Base-by-base conservation (phyloP, 805 yeast genomes). In the Yarrowia alimentaria region DNA sequence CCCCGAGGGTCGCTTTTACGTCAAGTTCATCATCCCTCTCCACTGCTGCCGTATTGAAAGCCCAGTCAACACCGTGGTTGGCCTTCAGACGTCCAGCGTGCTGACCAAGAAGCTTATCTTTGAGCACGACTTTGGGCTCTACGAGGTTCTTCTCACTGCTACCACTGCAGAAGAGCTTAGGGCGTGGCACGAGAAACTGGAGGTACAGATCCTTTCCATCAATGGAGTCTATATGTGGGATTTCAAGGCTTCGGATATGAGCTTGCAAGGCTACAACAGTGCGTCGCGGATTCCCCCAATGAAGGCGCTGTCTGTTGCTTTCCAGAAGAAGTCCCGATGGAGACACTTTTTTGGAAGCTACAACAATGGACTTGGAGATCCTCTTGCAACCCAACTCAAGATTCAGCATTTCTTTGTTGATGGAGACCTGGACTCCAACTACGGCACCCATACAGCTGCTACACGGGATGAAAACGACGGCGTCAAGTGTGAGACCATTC, bases 51-150 rank as follows among this genome's bases (percentile, higher is more conserved):
- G 37, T 7, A 16, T 43, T 22, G 50, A 43, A 29, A 30, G 21
- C 18, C 50, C 50, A 28, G 13, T 21, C 30, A 16, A 43, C 20
- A 21, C 37, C 7, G 28, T 31, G 3, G 50, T 43, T 8, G 50
- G 50, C 1, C 37, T 43, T 6, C 50, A 43, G 24, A 43, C 37
- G 2, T 16, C 37, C 22, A 30, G 37, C 24, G 18, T 19, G 13
- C 25, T 26, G 20, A 33, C 51, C 14, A 24, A 26, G 12, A 47
- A 47, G 51, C 26, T 47, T n/a, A 47, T 34, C 18, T 47, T 47
- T 18, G 51, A 47, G 32, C 51, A 47, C 9, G 33, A 47, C 32
- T 47, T 33, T 33, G 40, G 51, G n/a, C 51, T 47, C 10, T 33
- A 34, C 10, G 51, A 47, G 51, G 18, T 47, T 19, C 42, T 47